These are phyloP conservation scores for Sporothrix inflata DNA, from an alignment of 2,329 filamentous ascomycete genomes.

Conservation along the genomic window DNA sequence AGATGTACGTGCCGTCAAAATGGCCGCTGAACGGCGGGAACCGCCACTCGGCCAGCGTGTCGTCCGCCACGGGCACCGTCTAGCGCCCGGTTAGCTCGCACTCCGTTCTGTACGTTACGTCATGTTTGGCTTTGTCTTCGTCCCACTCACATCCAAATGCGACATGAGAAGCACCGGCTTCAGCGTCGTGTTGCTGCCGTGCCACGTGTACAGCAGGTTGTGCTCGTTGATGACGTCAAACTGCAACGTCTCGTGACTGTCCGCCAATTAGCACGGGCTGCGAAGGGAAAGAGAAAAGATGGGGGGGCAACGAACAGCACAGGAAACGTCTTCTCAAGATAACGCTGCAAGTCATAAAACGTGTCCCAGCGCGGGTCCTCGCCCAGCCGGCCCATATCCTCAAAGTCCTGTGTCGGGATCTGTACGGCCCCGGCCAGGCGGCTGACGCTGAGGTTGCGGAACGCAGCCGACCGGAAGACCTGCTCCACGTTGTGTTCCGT, in stretches of 20 bases:
- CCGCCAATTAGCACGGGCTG: not conserved
- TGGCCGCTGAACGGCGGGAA: not conserved
- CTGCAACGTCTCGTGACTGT: not conserved
- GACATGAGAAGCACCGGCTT: not conserved
- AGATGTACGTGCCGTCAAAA: not conserved
- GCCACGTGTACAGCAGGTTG: not conserved
- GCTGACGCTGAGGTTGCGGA: not conserved
- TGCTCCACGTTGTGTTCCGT: not conserved
- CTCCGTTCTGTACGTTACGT: not conserved
- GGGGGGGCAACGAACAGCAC: not conserved
- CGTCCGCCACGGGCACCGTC: not conserved
- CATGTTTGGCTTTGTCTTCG: too few relatives aligned
- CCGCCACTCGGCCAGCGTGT: not conserved
- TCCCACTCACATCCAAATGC: not conserved
- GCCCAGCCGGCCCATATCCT: not conserved
- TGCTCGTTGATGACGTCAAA: not conserved
- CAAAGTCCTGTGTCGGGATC: not conserved
- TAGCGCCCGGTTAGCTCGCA: not conserved
- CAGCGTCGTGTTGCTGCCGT: not conserved
- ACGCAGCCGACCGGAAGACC: not conserved
- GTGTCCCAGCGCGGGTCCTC: slow-evolving; percentile 4
- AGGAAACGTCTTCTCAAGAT: not conserved
- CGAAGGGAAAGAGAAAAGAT: not conserved
- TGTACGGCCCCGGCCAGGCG: not conserved
- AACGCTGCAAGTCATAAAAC: not conserved